A percentile compares a stretch with the other conserved stretches of the same genome.
These are phyloP conservation scores for Athelia psychrophila DNA, from an alignment of 1,284 basidiomycete genomes.

Conservation along the genomic window DNA sequence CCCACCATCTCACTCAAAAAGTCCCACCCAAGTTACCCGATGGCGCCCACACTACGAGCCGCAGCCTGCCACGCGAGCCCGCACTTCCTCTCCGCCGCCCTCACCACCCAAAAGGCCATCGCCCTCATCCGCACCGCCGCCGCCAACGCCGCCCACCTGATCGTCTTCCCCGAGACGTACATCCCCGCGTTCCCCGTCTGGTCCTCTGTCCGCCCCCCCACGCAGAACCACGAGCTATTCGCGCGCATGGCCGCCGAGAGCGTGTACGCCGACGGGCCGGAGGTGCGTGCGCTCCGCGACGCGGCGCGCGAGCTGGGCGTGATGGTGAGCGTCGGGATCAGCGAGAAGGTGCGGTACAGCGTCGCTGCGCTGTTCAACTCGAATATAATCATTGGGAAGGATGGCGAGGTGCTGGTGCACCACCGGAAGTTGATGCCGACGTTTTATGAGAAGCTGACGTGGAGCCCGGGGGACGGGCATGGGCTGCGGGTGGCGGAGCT, in stretches of 20 bases:
- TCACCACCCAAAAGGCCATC: slow-evolving; percentile 3
- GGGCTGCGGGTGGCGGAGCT: slow-evolving; percentile 1
- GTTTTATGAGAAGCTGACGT: slow-evolving; percentile 6
- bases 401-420: slow-evolving; percentile 2
- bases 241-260: neutral
- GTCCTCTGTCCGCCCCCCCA: slow-evolving; percentile 1
- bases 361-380: slow-evolving; percentile 1
- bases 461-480: slow-evolving; percentile 2
- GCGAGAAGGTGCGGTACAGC: slow-evolving; percentile 1
- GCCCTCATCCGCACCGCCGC: slow-evolving; percentile 2
- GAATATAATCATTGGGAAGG: slow-evolving; percentile 2
- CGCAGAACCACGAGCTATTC: slow-evolving; percentile 6
- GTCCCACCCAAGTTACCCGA: too few relatives aligned
- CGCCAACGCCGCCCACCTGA: slow-evolving; percentile 1
- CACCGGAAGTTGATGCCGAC: slow-evolving; percentile 4
- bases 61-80: slow-evolving; percentile 3
- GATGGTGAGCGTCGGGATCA: slow-evolving; percentile 1
- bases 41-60: too few relatives aligned
- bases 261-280: slow-evolving; percentile 2
- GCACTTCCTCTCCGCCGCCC: neutral
- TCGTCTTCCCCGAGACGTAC: slow-evolving; percentile 4
- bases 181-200: slow-evolving; percentile 5
- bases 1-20: too few relatives aligned
- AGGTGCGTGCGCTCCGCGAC: neutral
- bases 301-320: neutral